phyloP scores from a whole-genome alignment of 2,329 filamentous ascomycete species.

The Aspergillus persii region DNA sequence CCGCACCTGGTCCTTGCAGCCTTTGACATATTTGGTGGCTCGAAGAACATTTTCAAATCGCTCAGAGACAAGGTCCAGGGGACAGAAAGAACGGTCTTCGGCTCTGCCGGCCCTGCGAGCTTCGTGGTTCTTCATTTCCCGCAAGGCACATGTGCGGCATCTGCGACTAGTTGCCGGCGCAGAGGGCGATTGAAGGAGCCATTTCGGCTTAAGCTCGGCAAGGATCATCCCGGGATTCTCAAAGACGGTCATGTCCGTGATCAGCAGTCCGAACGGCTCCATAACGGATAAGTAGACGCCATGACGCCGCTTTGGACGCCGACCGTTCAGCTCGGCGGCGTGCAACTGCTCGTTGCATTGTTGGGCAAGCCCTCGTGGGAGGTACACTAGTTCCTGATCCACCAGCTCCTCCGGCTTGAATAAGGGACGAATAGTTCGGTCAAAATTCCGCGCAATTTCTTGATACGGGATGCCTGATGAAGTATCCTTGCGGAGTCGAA shows the following conservation, averaged over 20 bases:
- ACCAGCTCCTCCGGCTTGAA: constrained; percentile 57
- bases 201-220: constrained; percentile 81
- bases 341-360: constrained; percentile 56
- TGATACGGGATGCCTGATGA: constrained; percentile 53
- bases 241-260: constrained; percentile 68
- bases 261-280: constrained; percentile 63
- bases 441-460: constrained; percentile 41
- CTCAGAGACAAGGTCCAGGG: constrained; percentile 60
- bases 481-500: constrained; percentile 61
- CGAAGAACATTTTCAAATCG: constrained; percentile 45
- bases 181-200: constrained; percentile 72
- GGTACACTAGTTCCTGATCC: constrained; percentile 53
- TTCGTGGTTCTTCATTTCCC: constrained; percentile 48
- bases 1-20: constrained; percentile 37
- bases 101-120: constrained; percentile 27
- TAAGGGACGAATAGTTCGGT: constrained; percentile 50
- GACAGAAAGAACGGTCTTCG: constrained; percentile 55
- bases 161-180: constrained; percentile 62
- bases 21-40: constrained; percentile 39
- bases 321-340: constrained; percentile 43
- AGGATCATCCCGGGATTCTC: constrained; percentile 39
- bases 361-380: constrained; percentile 45
- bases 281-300: constrained; percentile 54
- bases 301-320: constrained; percentile 49
- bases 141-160: constrained; percentile 72